Evolutionary conservation across 768 basidiomycete genomes (phyloP), one percentile per base, ranked within the genome.

Genomic region (Trametes cinnabarina): DNA sequence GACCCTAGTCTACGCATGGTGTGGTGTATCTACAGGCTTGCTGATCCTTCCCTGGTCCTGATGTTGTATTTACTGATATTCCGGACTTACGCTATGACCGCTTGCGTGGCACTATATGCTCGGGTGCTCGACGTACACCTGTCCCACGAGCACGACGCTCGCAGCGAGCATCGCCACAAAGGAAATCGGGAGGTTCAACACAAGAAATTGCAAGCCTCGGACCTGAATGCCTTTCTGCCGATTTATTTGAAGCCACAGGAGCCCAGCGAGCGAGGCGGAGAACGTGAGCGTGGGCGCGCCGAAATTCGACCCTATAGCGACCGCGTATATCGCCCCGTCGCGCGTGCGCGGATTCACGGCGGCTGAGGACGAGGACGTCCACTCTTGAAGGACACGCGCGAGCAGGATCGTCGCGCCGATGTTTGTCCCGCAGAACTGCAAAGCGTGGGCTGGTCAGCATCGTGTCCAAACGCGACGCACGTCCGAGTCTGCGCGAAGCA

Each of bases 261-360:
- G 74, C 0, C 94, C 94, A 0, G 93, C 94, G 15, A 97, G 81
- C 53, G 89, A 92, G 0, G 91, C 92, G 5, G 88, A 87, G 68
- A 94, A 95, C 9, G 92, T 90, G 68, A 91, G 87, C 60, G 86
- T 89, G 63, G 95, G 88, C 1, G 95, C 95, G 12, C 95, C 95
- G 32, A 92, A 87, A 71, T 97, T 97, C 54, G 85, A 88, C 3
- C 90, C 88, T 0, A 97, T 79, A 7, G 94, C 94, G 12, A 97
- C 80, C 0, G 92, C 82, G 57, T 72, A 74, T 12, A 74, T 62
- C 19, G 68, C 56, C 41, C 66, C 68, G 54, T 67, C 65, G 15
- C 55, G 53, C 25, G 59, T 57, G 35, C 64, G 66, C 22, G 52
- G 47, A 49, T 61, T 47, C 42, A 12, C 47, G 60, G 54, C 51